A percentile compares a stretch with the other conserved stretches of the same genome.
phyloP scores from a whole-genome alignment of 768 basidiomycete genomes.

The Leccinum incarnatum region DNA sequence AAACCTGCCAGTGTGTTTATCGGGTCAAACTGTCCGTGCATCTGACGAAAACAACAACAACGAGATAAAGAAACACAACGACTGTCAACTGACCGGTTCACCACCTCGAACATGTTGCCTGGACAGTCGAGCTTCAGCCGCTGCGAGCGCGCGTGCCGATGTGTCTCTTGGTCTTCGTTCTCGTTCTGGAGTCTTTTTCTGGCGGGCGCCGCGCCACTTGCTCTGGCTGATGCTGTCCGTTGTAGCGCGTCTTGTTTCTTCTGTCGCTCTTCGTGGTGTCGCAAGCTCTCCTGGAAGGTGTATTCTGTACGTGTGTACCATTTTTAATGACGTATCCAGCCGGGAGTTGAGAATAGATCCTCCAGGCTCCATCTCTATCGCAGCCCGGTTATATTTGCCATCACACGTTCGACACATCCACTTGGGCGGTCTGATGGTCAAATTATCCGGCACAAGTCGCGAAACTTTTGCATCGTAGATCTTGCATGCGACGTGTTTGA shows the following conservation, averaged over 20 bases:
- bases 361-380: constrained; percentile 63
- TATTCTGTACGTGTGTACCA: too few relatives aligned
- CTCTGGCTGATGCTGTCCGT: too few relatives aligned
- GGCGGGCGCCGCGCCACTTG: too few relatives aligned
- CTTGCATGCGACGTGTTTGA: constrained; percentile 79
- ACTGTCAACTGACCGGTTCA: not conserved
- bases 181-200: not conserved
- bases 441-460: constrained; percentile 74
- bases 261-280: too few relatives aligned
- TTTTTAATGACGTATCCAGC: too few relatives aligned
- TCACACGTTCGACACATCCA: constrained; percentile 75
- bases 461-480: constrained; percentile 69
- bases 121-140: too few relatives aligned
- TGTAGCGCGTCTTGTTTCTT: too few relatives aligned
- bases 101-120: not conserved
- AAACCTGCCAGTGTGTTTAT: not conserved
- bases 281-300: too few relatives aligned
- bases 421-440: constrained; percentile 46
- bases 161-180: not conserved
- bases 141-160: not conserved
- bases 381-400: constrained; percentile 80
- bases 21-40: not conserved
- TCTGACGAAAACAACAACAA: not conserved
- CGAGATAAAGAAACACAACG: not conserved
- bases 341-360: too few relatives aligned